Base-by-base conservation (phyloP, 306 rosid genomes). In the Chamaecrista fasciculata region DNA sequence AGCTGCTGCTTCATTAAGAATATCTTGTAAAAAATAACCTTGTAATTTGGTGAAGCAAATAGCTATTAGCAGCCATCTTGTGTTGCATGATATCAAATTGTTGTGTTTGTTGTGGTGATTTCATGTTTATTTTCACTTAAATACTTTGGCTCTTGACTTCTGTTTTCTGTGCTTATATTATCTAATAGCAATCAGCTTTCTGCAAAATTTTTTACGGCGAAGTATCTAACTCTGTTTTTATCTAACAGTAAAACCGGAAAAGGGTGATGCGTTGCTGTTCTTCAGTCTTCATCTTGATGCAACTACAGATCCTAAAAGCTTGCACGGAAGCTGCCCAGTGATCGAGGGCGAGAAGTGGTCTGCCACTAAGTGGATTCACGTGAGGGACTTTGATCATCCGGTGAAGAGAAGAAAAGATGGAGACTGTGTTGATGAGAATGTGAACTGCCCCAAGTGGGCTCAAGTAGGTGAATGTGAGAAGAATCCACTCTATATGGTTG, bases 271-370 rank as follows among this genome's bases (percentile, higher is more conserved):
- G 39, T 75, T 94, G 84, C 77, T 94, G 80, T 94, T 94, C 92
- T 94, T 94, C 82, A 91, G 96, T 76, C 96, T 94, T 57, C 86
- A 85, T 84, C 95, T 85, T 0, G 85, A 91, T 43, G 89, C 85
- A 10, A 84, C 86, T 3, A 77, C 86, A 0, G 99, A 95, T 71
- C 0, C 72, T 19, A 62, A 3, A 28, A 95, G 99, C 70, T 84
- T 87, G 83, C 99, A 95, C 23, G 95, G 96, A 39, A 91, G 99
- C 80, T 95, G 99, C 74, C 99, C 96, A 0, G 99, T 95, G 33
- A 86, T 95, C 24, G 85, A 85, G 76, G 99, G 97, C 1, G 99
- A 95, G 84, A 95, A 95, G 80, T 95, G 99, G 99, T 95, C 97
- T 6, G 95, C 99, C 43, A 95, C 99, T 11, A 95, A 95, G 82